These are phyloP conservation scores for Musa acuminata DNA, from an alignment of 176 grass and related monocot species.

Conservation along the genomic window DNA sequence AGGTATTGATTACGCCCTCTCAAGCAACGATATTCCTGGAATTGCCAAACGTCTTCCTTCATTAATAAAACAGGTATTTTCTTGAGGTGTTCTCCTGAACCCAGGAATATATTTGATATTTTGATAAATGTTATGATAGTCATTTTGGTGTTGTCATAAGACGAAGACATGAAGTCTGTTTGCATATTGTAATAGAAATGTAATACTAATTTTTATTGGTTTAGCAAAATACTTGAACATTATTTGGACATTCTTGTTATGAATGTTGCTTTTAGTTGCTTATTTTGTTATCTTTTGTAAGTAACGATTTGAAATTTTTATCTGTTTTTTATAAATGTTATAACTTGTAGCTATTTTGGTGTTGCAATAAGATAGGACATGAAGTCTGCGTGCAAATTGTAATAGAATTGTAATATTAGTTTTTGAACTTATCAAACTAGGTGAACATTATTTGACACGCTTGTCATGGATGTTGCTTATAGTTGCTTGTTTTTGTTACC, in stretches of 20 bases:
- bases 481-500: not conserved
- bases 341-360: not conserved
- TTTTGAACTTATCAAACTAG: not conserved
- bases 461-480: not conserved
- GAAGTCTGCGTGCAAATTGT: not conserved
- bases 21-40: conserved; percentile 45
- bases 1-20: conserved; percentile 82
- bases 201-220: not conserved
- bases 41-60: conserved; percentile 43
- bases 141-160: not conserved
- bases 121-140: not conserved
- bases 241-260: not conserved
- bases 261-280: too few relatives aligned
- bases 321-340: too few relatives aligned
- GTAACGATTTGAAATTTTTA: too few relatives aligned
- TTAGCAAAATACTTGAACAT: not conserved
- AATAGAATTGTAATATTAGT: not conserved
- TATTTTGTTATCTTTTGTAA: too few relatives aligned
- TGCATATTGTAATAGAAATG: too few relatives aligned
- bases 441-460: not conserved
- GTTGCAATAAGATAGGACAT: not conserved
- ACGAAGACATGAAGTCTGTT: too few relatives aligned
- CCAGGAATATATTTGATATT: not conserved
- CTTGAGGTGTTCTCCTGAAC: not conserved
- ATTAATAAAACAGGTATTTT: conserved; percentile 52